Evolutionary conservation across 2,329 filamentous ascomycete genomes (phyloP).

Genomic region (Monosporascus sp.): DNA sequence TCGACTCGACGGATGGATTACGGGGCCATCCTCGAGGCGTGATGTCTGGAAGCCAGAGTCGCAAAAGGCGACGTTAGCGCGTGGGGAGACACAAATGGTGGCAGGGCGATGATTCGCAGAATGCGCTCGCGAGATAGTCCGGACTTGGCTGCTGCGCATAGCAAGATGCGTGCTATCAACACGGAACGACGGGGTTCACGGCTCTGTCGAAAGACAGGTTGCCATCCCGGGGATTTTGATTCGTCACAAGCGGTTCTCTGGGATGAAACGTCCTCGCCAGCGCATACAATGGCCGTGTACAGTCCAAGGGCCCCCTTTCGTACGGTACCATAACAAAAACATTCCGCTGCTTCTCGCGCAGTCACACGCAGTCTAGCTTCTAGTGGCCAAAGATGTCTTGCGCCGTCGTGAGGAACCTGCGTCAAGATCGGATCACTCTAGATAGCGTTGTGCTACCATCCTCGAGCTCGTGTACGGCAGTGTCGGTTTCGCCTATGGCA

Average conservation of each 20-base stretch:
- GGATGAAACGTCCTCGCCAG: constrained; percentile 25
- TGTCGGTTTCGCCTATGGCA: background rate
- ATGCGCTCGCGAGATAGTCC: constrained; percentile 19
- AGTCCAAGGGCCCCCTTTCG: constrained; percentile 9
- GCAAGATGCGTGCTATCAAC: constrained; percentile 9
- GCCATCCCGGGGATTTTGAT: constrained; percentile 20
- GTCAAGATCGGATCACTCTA: constrained; percentile 1
- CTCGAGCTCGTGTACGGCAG: background rate
- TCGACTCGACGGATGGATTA: background rate
- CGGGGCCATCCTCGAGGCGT: background rate
- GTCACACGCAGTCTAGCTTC: background rate
- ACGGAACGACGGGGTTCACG: constrained; percentile 20
- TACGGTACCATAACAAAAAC: constrained; percentile 11
- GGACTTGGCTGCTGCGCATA: constrained; percentile 23
- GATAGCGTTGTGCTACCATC: background rate
- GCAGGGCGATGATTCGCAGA: constrained; percentile 20
- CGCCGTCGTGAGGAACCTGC: constrained; percentile 11
- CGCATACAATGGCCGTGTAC: constrained; percentile 23
- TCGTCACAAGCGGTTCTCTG: constrained; percentile 19
- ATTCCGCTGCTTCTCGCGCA: constrained; percentile 4
- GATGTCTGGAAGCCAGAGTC: background rate
- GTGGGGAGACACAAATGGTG: constrained; percentile 17
- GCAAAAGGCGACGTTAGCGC: constrained; percentile 15
- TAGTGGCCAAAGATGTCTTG: constrained; percentile 1
- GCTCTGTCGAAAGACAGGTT: constrained; percentile 17